Conservation (phyloP, 176 grass and related monocot species). For the Puya raimondii region DNA sequence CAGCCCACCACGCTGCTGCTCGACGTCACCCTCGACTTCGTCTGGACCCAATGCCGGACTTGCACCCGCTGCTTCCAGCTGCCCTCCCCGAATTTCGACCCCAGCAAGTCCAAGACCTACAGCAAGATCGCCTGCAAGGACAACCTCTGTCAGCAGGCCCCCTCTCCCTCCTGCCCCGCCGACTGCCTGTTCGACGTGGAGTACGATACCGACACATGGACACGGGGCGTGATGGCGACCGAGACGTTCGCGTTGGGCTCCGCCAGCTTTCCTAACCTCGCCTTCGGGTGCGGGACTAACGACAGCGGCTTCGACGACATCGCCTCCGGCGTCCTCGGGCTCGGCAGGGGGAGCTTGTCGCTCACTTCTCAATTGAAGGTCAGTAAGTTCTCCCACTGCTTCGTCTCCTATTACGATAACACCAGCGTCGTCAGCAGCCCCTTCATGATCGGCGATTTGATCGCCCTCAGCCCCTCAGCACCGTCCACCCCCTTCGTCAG, state of each 20-base stretch:
- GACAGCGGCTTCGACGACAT: neutral
- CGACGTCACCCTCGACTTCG: slow-evolving; percentile 8
- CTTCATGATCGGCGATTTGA: neutral
- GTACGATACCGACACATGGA: neutral
- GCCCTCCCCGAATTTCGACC: neutral
- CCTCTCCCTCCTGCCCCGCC: neutral
- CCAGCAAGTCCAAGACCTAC: slow-evolving; percentile 1
- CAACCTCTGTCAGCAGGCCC: neutral
- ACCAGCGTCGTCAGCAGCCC: neutral
- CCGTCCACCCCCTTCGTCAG: neutral
- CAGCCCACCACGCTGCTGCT: neutral
- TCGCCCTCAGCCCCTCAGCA: too few species aligned
- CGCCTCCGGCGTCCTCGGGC: slow-evolving; percentile 1
- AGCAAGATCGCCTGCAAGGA: neutral
- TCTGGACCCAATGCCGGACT: slow-evolving; percentile 4
- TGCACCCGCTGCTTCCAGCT: neutral
- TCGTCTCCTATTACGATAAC: neutral
- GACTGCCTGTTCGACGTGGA: neutral
- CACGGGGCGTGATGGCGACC: neutral
- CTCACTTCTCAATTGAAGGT: neutral
- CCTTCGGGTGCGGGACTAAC: neutral
- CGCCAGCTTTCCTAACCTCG: neutral
- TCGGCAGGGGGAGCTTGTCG: neutral
- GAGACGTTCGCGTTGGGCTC: slow-evolving; percentile 3
- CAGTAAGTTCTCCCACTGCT: slow-evolving; percentile 1